Conservation (phyloP, 1,139 yeast species). For the Pichia sp. region DNA sequence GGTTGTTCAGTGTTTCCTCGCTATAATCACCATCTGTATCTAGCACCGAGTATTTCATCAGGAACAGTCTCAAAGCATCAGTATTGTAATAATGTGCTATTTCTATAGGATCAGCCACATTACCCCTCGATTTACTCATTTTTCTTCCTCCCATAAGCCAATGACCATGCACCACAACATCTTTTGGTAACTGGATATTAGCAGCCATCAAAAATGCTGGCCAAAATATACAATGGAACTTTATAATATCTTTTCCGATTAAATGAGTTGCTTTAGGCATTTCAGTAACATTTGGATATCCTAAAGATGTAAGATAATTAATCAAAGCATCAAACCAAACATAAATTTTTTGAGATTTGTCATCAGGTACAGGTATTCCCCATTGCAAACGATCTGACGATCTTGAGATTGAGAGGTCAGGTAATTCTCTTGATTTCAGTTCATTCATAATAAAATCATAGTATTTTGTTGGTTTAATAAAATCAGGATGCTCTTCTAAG, state of each 20-base stretch:
- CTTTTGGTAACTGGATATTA: constrained; percentile 57
- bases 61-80: constrained; percentile 69
- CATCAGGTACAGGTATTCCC: constrained; percentile 90
- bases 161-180: constrained; percentile 84
- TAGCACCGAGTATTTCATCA: constrained; percentile 69
- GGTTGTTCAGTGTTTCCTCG: constrained; percentile 45
- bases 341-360: constrained; percentile 68
- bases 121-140: constrained; percentile 91
- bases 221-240: constrained; percentile 92
- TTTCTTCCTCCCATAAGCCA: constrained; percentile 88
- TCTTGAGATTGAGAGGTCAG: constrained; percentile 78
- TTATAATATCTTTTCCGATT: constrained; percentile 84
- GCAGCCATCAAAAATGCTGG: constrained; percentile 89
- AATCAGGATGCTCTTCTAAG: constrained; percentile 43
- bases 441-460: constrained; percentile 53
- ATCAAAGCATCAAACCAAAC: constrained; percentile 97
- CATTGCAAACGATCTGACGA: constrained; percentile 72
- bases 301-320: constrained; percentile 73
- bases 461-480: constrained; percentile 58
- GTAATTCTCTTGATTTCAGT: constrained; percentile 38
- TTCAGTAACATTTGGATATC: constrained; percentile 40
- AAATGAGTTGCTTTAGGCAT: constrained; percentile 53
- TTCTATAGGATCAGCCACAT: constrained; percentile 86
- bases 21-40: constrained; percentile 75
- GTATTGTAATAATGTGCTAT: constrained; percentile 55